Base-by-base conservation (phyloP, 1,284 basidiomycete species). In the Ustilago lituana region DNA sequence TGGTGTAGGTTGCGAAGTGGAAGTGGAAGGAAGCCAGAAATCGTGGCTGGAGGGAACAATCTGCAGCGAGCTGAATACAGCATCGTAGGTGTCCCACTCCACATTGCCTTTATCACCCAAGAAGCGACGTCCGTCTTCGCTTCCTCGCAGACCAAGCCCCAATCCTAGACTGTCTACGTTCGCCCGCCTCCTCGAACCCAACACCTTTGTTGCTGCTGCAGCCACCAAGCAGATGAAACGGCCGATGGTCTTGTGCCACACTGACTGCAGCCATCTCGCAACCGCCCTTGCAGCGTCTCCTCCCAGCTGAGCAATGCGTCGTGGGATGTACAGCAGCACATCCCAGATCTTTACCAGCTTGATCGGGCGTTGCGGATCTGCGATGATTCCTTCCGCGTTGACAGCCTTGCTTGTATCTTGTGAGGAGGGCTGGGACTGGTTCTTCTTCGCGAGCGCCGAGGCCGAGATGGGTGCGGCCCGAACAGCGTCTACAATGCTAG, bases 11-110 rank as follows among this genome's bases (percentile, higher is more conserved):
- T 31, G 29, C 15, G 58, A 37, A 26, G 32, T 12, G n/a, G 46
- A 24, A 29, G 44, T 22, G 33, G 37, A 47, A 76, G 76, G 77
- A 88, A 85, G 19, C 36, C 77, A 60, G 38, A 53, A 46, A 45
- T 74, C 75, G 59, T 84, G 84, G 5, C 91, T 91, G 1, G 88
- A 85, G 0, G 89, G 87, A 12, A 96, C 86, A 79, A 94, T 88
- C 14, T 92, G 88, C 10, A 97, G 84, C 5, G 61, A 58, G 3
- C 33, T 23, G 15, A 74, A 76, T 1, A 76, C 46, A 0, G 49
- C 47, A 40, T 75, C 67, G 56, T 63, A 63, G 40, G 41, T 63
- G 11, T 60, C 48, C 66, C 66, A 69, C 10, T 37, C 43, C 12
- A 50, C 41, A n/a, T 31, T 24, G 15, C 54, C 49, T 17, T 63